Base-by-base conservation (phyloP, 2,329 filamentous ascomycete species). In the Xylaria sp. region DNA sequence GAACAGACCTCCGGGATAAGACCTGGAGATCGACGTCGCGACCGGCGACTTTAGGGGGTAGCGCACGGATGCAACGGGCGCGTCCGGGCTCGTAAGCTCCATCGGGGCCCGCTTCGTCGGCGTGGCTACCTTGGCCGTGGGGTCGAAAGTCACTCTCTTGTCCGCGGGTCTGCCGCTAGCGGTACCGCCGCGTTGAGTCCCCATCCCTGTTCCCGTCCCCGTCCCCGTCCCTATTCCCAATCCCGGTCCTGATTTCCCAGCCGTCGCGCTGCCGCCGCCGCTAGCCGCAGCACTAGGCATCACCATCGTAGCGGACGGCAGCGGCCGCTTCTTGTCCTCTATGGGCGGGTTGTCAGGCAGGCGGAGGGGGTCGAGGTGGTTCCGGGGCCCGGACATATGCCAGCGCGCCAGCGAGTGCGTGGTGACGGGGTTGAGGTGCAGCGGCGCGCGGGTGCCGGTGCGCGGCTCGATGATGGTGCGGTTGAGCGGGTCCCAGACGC, bases 381-480 rank as follows among this genome's bases (percentile, higher is more conserved):
- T 70, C 34, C 1, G 34, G 34, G 34, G 34, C 34, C 11, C 24
- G 3, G 12, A 8, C 24, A 24, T 30, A 7, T 7, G 11, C 51
- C 65, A 71, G n/a, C 69, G 71, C 60, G 67, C 68, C 32, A 76
- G 68, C 27, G 73, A 72, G 45, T 71, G 61, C 39, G 56, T 64
- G 8, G 74, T 75, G 36, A 67, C 34, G 24, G 70, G 24, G 27
- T 63, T 59, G 5, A 73, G 65, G 7, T 48, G 64, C 39, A 75
- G 42, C 1, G 65, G 69, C 3, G 24, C n/a, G n/a, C 55, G 51
- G 4, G 8, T 14, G 4, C 54, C 58, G 3, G 36, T 64, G 24
- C 54, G 64, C 21, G 39, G 11, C 51, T 76, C 72, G 17, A 61
- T 17, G 19, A 64, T 6, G 45, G 19, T 27, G 47, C 70, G 71